Evolutionary conservation across 2,329 filamentous ascomycete species (phyloP).

Genomic region (Diplodia seriata): DNA sequence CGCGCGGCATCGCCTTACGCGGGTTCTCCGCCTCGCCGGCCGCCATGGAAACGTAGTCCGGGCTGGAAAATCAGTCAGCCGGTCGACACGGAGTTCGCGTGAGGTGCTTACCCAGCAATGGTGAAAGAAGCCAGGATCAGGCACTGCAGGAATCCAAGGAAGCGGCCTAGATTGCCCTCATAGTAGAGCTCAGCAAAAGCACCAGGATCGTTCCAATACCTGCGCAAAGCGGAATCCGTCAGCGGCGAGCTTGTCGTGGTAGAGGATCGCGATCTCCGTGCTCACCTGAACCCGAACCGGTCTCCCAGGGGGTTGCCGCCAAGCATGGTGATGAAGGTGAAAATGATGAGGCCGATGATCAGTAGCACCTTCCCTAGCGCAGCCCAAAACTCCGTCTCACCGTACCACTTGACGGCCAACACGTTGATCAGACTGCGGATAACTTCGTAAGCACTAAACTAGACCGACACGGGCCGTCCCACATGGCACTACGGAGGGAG

Average conservation of each 20-base stretch:
- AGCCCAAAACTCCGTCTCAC: slow-evolving; percentile 81
- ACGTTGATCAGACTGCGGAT: slow-evolving; percentile 70
- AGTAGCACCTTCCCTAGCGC: slow-evolving; percentile 78
- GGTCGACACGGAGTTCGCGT: slow-evolving; percentile 61
- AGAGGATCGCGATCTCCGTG: slow-evolving; percentile 58
- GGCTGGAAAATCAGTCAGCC: slow-evolving; percentile 37
- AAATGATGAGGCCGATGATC: slow-evolving; percentile 70
- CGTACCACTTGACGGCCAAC: slow-evolving; percentile 74
- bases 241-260: slow-evolving; percentile 38
- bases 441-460: slow-evolving; percentile 64
- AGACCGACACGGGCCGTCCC: slow-evolving; percentile 69
- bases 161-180: slow-evolving; percentile 71
- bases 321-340: slow-evolving; percentile 83
- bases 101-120: slow-evolving; percentile 62
- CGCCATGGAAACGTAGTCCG: slow-evolving; percentile 79
- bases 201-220: slow-evolving; percentile 72
- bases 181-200: slow-evolving; percentile 71
- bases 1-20: slow-evolving; percentile 73
- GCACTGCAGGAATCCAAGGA: slow-evolving; percentile 79
- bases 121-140: slow-evolving; percentile 72
- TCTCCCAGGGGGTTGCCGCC: slow-evolving; percentile 77
- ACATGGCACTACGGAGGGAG: slow-evolving; percentile 37
- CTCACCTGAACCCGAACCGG: slow-evolving; percentile 77
- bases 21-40: slow-evolving; percentile 79
- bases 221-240: slow-evolving; percentile 72